Conservation (phyloP, 805 yeast species). For the Candida fluviatilis region DNA sequence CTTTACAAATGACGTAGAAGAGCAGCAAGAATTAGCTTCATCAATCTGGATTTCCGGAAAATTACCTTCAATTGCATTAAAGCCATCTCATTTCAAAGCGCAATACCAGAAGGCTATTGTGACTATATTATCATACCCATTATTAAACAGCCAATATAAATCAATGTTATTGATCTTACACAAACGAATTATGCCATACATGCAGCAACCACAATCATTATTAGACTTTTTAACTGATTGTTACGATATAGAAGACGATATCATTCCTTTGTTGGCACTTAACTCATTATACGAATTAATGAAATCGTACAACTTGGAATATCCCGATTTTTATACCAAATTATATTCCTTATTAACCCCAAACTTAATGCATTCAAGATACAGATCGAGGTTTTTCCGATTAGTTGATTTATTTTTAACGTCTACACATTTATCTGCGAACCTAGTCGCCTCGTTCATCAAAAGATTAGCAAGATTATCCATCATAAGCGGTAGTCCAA, state of each 20-base stretch:
- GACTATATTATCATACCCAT: slow-evolving; percentile 46
- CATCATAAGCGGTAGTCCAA: slow-evolving; percentile 79
- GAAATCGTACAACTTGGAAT: slow-evolving; percentile 78
- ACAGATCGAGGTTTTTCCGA: slow-evolving; percentile 84
- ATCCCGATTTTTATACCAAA: slow-evolving; percentile 84
- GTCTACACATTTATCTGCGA: slow-evolving; percentile 82
- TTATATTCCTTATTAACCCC: slow-evolving; percentile 78
- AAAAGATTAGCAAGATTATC: slow-evolving; percentile 75
- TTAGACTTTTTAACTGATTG: slow-evolving; percentile 95
- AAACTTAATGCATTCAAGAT: slow-evolving; percentile 67
- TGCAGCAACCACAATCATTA: slow-evolving; percentile 71
- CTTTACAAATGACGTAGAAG: slow-evolving; percentile 20
- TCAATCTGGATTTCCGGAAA: slow-evolving; percentile 28
- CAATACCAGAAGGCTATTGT: slow-evolving; percentile 72
- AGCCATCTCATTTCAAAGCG: slow-evolving; percentile 46
- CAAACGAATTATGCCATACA: slow-evolving; percentile 76
- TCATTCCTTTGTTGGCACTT: slow-evolving; percentile 71
- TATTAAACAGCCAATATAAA: slow-evolving; percentile 58
- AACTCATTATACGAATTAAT: slow-evolving; percentile 86
- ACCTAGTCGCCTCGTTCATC: slow-evolving; percentile 83
- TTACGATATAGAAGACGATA: slow-evolving; percentile 48
- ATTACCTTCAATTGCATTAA: slow-evolving; percentile 34
- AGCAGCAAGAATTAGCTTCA: slow-evolving; percentile 23
- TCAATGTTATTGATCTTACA: slow-evolving; percentile 67
- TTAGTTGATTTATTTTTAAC: slow-evolving; percentile 79